Percentiles rank a stretch among this genome's conserved stretches.
Evolutionary conservation across 2,329 filamentous ascomycete genomes (phyloP).

Genomic region (Hypomyces rosellus): DNA sequence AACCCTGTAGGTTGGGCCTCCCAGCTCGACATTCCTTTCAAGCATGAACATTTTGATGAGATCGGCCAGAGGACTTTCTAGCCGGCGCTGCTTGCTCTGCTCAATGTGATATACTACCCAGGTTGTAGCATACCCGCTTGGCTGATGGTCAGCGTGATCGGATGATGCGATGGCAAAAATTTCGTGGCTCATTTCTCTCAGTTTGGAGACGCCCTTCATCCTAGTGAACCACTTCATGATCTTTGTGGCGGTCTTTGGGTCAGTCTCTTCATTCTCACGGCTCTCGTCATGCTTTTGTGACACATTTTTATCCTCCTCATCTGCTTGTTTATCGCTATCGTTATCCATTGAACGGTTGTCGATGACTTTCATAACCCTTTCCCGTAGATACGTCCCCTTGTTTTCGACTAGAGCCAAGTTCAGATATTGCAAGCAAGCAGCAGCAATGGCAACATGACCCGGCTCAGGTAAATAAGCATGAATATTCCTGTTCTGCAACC

Average conservation of each 20-base stretch:
- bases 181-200: not conserved
- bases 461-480: not conserved
- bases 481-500: not conserved
- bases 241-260: no score
- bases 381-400: not conserved
- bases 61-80: not conserved
- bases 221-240: no score
- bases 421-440: slow-evolving; percentile 3
- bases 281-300: no score
- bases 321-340: not conserved
- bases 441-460: not conserved
- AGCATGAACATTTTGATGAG: not conserved
- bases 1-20: not conserved
- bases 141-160: not conserved
- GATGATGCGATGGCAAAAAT: slow-evolving; percentile 1
- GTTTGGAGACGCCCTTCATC: not conserved
- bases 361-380: not conserved
- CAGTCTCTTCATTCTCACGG: no score
- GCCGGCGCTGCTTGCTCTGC: not conserved
- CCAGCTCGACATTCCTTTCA: not conserved
- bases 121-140: slow-evolving; percentile 1
- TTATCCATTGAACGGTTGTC: not conserved
- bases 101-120: slow-evolving; percentile 1
- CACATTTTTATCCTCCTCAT: no score
- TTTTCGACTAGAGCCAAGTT: not conserved